Percentiles rank a stretch among this genome's conserved stretches.
Evolutionary conservation across 1,139 yeast species (phyloP).

Genomic region (Candida sp.): DNA sequence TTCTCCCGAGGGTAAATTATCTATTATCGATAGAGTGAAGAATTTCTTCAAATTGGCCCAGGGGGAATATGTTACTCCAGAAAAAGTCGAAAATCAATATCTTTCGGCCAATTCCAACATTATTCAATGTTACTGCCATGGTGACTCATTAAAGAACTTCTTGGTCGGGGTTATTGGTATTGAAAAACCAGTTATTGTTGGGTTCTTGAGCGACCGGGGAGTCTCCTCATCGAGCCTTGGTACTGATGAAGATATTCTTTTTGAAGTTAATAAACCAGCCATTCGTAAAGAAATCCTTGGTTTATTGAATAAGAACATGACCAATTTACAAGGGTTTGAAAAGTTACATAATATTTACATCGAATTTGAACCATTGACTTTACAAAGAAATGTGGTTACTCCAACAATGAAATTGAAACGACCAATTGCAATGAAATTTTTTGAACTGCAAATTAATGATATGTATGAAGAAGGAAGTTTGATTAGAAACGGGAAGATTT

Average conservation of each 20-base stretch:
- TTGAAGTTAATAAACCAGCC: constrained; percentile 23
- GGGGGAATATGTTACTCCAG: constrained; percentile 45
- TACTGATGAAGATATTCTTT: constrained; percentile 21
- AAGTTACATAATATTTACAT: constrained; percentile 58
- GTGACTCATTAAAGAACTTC: constrained; percentile 59
- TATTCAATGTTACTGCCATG: constrained; percentile 44
- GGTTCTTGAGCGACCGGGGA: constrained; percentile 15
- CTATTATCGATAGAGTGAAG: constrained; percentile 40
- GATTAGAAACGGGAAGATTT: constrained; percentile 15
- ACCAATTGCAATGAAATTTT: constrained; percentile 52
- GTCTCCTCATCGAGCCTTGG: constrained; percentile 13
- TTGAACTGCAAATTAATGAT: constrained; percentile 41
- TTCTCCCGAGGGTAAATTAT: constrained; percentile 20
- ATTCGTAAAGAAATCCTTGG: constrained; percentile 24
- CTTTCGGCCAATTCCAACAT: constrained; percentile 29
- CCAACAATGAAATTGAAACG: constrained; percentile 78
- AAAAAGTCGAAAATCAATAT: constrained; percentile 37
- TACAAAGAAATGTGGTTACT: constrained; percentile 63
- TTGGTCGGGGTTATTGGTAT: constrained; percentile 67
- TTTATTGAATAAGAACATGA: constrained; percentile 22
- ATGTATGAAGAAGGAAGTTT: constrained; percentile 60
- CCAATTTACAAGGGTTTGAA: constrained; percentile 51
- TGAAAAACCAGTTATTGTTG: constrained; percentile 18
- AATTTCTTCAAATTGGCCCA: constrained; percentile 44
- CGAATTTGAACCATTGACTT: constrained; percentile 63